phyloP scores from a whole-genome alignment of 1,139 yeast genomes.

The Hansenula sp. region DNA sequence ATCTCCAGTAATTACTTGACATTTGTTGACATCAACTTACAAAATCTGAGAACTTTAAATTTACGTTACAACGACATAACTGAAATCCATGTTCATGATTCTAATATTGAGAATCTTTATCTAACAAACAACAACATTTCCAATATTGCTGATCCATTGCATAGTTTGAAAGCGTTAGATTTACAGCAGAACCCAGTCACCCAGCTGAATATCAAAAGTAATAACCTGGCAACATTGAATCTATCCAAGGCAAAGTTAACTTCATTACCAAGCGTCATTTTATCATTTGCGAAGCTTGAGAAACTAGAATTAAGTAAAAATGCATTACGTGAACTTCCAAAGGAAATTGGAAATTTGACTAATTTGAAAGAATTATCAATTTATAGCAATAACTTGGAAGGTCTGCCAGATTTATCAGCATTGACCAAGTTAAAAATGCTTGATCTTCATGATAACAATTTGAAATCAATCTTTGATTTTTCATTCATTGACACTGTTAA shows the following conservation, averaged over 20 bases:
- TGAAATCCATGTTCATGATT: conserved; percentile 55
- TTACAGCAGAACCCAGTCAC: conserved; percentile 81
- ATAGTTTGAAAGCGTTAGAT: conserved; percentile 50
- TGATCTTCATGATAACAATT: conserved; percentile 84
- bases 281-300: conserved; percentile 65
- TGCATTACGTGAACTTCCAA: conserved; percentile 74
- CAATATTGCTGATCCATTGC: conserved; percentile 60
- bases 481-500: conserved; percentile 65
- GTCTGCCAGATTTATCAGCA: conserved; percentile 66
- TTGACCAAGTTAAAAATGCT: conserved; percentile 60
- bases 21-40: conserved; percentile 40
- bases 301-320: conserved; percentile 77
- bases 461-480: conserved; percentile 62
- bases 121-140: conserved; percentile 79
- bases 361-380: conserved; percentile 65
- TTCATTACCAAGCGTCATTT: conserved; percentile 61
- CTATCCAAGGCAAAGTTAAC: conserved; percentile 81
- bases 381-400: conserved; percentile 70
- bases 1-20: conserved; percentile 70
- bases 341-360: conserved; percentile 54
- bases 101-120: conserved; percentile 67
- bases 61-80: conserved; percentile 70
- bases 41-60: conserved; percentile 69
- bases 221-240: conserved; percentile 67
- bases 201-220: conserved; percentile 47